Conservation (phyloP, 352 stramenopile species). For the Phytophthora ramorum region DNA sequence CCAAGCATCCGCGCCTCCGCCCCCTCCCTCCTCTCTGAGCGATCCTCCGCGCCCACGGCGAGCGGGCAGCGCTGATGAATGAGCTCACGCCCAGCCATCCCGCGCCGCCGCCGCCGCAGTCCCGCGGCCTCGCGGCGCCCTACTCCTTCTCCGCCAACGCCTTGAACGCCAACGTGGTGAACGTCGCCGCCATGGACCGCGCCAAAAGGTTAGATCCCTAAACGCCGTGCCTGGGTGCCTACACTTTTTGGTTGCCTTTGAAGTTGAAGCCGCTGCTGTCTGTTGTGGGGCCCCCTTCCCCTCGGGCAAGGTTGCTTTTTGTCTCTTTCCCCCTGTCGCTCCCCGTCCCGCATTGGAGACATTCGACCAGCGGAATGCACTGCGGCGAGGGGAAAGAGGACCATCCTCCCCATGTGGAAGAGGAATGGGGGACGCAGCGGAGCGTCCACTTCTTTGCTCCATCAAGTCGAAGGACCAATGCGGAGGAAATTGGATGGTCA, state of each 20-base stretch:
- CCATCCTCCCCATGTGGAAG: slow-evolving; percentile 1
- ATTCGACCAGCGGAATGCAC: slow-evolving; percentile 34
- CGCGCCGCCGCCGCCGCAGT: slow-evolving; percentile 25
- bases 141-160: slow-evolving; percentile 27
- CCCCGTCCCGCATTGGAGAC: slow-evolving; percentile 24
- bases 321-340: slow-evolving; percentile 15
- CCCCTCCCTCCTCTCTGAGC: slow-evolving; percentile 2
- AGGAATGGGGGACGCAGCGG: slow-evolving; percentile 35
- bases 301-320: slow-evolving; percentile 20
- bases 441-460: slow-evolving; percentile 27
- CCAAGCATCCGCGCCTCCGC: slow-evolving; percentile 19
- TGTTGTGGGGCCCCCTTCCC: slow-evolving; percentile 8
- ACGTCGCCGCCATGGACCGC: slow-evolving; percentile 32
- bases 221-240: slow-evolving; percentile 7
- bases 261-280: slow-evolving; percentile 34
- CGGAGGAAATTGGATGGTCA: slow-evolving; percentile 16
- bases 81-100: slow-evolving; percentile 45
- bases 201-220: slow-evolving; percentile 34
- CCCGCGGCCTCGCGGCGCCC: slow-evolving; percentile 30
- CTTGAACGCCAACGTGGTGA: slow-evolving; percentile 29
- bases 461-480: slow-evolving; percentile 7
- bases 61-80: slow-evolving; percentile 41
- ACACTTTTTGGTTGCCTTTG: slow-evolving; percentile 19
- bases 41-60: not conserved
- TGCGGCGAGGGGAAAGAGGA: slow-evolving; percentile 20